These are phyloP conservation scores for Penicillium aurantiogriseum DNA, from an alignment of 2,329 filamentous ascomycete species.

Conservation along the genomic window DNA sequence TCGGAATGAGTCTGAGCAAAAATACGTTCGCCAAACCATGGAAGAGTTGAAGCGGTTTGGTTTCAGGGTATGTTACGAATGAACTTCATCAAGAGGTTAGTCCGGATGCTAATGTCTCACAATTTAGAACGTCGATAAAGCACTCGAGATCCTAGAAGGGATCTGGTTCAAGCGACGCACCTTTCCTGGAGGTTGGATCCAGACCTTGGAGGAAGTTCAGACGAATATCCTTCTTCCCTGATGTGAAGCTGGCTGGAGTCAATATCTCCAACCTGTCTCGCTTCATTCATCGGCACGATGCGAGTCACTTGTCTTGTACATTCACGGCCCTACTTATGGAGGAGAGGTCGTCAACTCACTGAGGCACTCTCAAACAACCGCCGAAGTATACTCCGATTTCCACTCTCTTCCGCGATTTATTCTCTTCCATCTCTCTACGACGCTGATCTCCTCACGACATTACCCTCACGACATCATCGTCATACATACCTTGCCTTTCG, in stretches of 20 bases:
- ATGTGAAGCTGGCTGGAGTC: neutral
- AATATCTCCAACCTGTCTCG: neutral
- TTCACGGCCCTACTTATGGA: too few relatives aligned
- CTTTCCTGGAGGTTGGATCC: constrained; percentile 34
- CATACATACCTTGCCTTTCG: neutral
- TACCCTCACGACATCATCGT: too few relatives aligned
- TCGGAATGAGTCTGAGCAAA: constrained; percentile 29
- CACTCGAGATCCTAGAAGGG: constrained; percentile 29
- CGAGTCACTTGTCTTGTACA: too few relatives aligned
- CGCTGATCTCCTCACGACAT: neutral
- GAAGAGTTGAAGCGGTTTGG: constrained; percentile 28
- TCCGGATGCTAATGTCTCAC: neutral
- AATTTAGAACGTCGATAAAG: constrained; percentile 33
- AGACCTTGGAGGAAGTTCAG: constrained; percentile 34
- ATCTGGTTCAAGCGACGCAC: constrained; percentile 35
- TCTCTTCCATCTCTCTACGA: neutral
- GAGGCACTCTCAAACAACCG: too few relatives aligned
- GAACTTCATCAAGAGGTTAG: neutral
- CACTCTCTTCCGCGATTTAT: neutral
- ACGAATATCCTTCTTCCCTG: constrained; percentile 34
- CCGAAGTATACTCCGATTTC: neutral
- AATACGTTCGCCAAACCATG: constrained; percentile 34
- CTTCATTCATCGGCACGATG: too few relatives aligned
- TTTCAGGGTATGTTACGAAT: constrained; percentile 25
- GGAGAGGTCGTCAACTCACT: too few relatives aligned